Evolutionary conservation across 2,329 filamentous ascomycete genomes (phyloP).

Genomic region (Botryosphaeria dothidea): DNA sequence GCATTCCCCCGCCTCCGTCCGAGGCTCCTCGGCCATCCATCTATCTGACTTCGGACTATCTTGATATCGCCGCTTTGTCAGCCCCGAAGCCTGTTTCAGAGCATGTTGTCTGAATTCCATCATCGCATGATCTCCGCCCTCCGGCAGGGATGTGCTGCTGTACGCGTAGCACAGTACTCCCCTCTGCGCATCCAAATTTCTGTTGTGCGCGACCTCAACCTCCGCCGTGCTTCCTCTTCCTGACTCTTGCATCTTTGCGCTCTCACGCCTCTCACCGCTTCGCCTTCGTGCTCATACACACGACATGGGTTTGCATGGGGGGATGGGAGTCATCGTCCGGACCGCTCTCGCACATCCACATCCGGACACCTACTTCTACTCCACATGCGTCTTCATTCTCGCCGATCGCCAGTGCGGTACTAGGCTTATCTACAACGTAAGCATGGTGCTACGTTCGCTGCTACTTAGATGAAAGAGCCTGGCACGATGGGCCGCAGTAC

Average conservation of each 20-base stretch:
- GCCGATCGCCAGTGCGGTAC: no score
- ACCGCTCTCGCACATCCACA: not conserved
- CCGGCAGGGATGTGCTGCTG: conserved; percentile 3
- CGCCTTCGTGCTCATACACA: not conserved
- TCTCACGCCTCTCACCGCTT: not conserved
- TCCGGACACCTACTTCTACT: not conserved
- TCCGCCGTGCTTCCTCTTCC: not conserved
- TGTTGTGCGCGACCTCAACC: not conserved
- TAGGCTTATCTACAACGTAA: no score
- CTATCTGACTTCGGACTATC: not conserved
- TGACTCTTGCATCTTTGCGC: not conserved
- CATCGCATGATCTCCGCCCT: not conserved
- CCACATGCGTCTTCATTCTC: not conserved
- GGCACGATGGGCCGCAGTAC: no score
- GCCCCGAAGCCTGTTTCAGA: conserved; percentile 11
- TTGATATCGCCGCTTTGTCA: not conserved
- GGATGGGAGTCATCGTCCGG: not conserved
- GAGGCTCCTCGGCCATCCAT: not conserved
- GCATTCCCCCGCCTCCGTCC: not conserved
- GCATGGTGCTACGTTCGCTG: no score
- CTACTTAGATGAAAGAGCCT: no score
- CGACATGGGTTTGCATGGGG: no score
- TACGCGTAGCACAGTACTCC: conserved; percentile 10
- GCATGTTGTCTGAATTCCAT: not conserved
- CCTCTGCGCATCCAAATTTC: not conserved